Evolutionary conservation across 1,284 basidiomycete genomes (phyloP), one percentile per base, ranked within the genome.

Genomic region (Trichosporon asahii): DNA sequence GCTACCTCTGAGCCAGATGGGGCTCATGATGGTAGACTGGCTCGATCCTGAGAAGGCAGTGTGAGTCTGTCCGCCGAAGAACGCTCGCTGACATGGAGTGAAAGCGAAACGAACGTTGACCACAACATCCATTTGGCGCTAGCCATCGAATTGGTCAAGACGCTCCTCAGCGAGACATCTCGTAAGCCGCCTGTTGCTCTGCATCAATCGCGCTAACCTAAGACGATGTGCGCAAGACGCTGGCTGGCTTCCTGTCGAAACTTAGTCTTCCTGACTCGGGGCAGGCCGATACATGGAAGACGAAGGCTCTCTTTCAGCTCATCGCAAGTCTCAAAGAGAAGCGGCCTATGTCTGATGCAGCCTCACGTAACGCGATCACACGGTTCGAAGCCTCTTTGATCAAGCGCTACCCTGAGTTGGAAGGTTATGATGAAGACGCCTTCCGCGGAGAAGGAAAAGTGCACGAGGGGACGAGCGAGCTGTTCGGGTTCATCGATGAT

Each of bases 21-120:
- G 90, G 0, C 83, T 90, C 27, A 89, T 98, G 84, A 88, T 99
- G 74, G 85, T 92, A 2, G 95, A 98, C 77, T 99, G 96, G 96
- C 93, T 91, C 1, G 92, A 98, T 81, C 93, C 95, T 0, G 86
- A 88, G 76, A 95, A 94, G 79, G 88, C 88, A 33, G 87, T 90
- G 86, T 93, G 77, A 79, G 89, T 87, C n/a, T n/a, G n/a, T n/a
- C n/a, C n/a, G n/a, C n/a, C n/a, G n/a, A n/a, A n/a, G n/a, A n/a
- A n/a, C n/a, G n/a, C 9, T 35, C 70, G 64, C 67, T 66, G 12
- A 65, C 21, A 6, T 64, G 11, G 4, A 61, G 57, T n/a, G 57
- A 9, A 65, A 84, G 85, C 2, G 80, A 84, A n/a, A 73, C 76
- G 40, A 82, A 84, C 11, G 65, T 77, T 3, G 87, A 90, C 75